A percentile compares a stretch with the other conserved stretches of the same genome.
These are phyloP conservation scores for Inga oerstediana DNA, from an alignment of 306 rosid genomes.

Conservation along the genomic window DNA sequence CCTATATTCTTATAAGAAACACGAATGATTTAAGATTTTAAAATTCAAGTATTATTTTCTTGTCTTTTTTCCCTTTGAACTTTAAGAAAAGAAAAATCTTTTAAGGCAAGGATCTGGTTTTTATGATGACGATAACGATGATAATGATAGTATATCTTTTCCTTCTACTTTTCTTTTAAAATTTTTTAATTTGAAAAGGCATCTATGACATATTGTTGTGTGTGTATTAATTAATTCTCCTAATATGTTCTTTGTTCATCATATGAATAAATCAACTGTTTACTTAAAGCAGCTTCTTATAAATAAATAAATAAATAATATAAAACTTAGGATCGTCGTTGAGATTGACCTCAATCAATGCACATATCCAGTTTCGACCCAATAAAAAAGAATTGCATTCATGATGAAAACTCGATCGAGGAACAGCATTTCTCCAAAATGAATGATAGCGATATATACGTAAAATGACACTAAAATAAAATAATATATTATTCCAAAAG, in stretches of 20 bases:
- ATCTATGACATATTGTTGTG: background rate
- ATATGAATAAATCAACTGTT: background rate
- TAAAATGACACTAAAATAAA: background rate
- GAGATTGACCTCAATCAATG: constrained; percentile 10
- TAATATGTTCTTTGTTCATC: background rate
- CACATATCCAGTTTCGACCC: background rate
- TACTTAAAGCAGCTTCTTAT: background rate
- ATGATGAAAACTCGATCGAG: background rate
- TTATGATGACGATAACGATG: too few species aligned
- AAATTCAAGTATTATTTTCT: too few species aligned
- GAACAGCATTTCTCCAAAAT: background rate
- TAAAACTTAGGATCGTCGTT: background rate
- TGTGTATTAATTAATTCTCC: background rate
- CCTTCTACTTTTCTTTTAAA: background rate
- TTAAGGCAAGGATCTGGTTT: background rate
- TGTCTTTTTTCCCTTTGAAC: too few species aligned
- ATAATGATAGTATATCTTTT: background rate
- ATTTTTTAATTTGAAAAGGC: background rate
- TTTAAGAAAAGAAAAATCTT: background rate
- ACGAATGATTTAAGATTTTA: too few species aligned
- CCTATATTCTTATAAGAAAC: too few species aligned
- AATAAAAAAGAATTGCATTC: constrained; percentile 8
- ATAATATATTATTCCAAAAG: background rate
- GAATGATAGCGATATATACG: background rate
- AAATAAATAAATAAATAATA: background rate